Evolutionary conservation across 2,329 filamentous ascomycete genomes (phyloP), one percentile per base, ranked within the genome.

Genomic region (Nigrospora oryzae): DNA sequence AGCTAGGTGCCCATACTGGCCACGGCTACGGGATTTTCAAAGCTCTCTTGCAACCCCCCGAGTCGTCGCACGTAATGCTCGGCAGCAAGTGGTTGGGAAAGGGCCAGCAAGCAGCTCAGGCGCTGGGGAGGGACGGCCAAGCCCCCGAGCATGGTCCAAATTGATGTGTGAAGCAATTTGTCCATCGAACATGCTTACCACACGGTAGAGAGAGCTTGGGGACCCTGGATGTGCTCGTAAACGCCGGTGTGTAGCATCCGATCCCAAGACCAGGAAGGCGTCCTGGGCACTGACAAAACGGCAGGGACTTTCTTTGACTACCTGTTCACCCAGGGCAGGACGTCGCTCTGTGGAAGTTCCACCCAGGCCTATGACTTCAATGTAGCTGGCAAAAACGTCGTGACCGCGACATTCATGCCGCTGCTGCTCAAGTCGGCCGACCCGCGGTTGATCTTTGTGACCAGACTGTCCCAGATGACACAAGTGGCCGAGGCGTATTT

Each of bases 21-120:
- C 69, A 84, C 16, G 81, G 81, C 3, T 73, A 70, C 34, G 72
- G 83, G 51, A 70, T 66, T 7, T 70, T 81, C 41, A 79, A 74
- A 49, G 71, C 75, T 1, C 62, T 84, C 0, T 62, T 68, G 36
- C 50, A 62, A 12, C 76, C 79, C 0, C 43, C 49, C 23, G 28
- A 56, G 1, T 62, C 60, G 8, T 83, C 82, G 56, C 65, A 71
- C 10, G 67, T 84, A 45, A 54, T 82, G 17, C 55, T 84, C 5
- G 79, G 79, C 30, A 69, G 68, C 34, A 73, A 80, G 1, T 68
- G 63, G 1, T 17, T 71, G 1, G 60, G 65, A 2, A 81, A 79
- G 43, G 79, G 68, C 15, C 57, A 76, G 1, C 55, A 55, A 2
- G 77, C 77, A 3, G 64, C 74, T 31, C 44, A 58, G 2, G 49